Evolutionary conservation across 306 rosid species (phyloP).

Genomic region (Canavalia gladiata): DNA sequence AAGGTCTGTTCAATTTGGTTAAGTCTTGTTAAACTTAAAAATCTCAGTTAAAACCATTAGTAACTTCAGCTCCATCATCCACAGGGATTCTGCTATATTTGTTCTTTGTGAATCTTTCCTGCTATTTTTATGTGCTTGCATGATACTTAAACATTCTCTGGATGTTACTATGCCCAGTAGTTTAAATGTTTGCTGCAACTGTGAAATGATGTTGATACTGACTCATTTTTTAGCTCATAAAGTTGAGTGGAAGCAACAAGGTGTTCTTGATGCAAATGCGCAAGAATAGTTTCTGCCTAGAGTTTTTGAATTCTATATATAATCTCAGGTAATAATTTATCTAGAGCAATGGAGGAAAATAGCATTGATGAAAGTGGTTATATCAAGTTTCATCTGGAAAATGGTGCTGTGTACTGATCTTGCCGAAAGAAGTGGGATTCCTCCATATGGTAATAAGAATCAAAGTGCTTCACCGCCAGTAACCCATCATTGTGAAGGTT

Average conservation of each 20-base stretch:
- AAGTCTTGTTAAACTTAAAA: background rate
- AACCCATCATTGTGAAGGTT: background rate
- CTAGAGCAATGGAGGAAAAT: background rate
- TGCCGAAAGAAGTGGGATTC: background rate
- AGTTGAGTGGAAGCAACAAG: background rate
- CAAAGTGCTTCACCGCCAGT: background rate
- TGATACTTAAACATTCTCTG: background rate
- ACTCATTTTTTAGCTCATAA: background rate
- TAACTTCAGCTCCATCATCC: background rate
- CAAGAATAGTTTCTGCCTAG: background rate
- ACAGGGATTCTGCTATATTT: constrained; percentile 3
- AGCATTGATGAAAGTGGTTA: background rate
- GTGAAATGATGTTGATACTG: background rate
- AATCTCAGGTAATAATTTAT: constrained; percentile 2
- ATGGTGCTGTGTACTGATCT: background rate
- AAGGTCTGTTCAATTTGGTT: background rate
- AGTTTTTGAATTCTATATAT: background rate
- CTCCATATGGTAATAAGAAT: background rate
- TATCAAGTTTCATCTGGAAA: background rate
- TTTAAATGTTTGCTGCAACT: background rate
- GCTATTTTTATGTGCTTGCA: background rate
- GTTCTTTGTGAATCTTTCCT: background rate
- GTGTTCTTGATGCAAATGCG: background rate
- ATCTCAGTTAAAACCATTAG: background rate
- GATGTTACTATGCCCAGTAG: background rate